Base-by-base conservation (phyloP, 805 yeast species). In the Metschnikowia gruessii region DNA sequence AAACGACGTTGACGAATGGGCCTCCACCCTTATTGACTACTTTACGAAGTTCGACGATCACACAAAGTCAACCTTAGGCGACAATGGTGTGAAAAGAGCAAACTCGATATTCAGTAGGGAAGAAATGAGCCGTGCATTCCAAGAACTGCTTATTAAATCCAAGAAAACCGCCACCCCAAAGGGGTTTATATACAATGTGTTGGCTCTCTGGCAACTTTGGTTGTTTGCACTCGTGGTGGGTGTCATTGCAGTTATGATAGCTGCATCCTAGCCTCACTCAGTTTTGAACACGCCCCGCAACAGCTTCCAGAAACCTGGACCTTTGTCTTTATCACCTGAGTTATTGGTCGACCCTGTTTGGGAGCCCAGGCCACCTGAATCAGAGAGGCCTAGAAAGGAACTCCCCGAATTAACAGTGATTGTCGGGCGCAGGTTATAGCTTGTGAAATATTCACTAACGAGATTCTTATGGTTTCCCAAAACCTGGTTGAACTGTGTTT, bases 1-100 rank as follows among this genome's bases (percentile, higher is more conserved):
- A 1, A 72, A 75, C 36, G 69, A 74, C 2, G 55, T 52, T 11
- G 62, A 63, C 4, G 61, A 65, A 37, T 86, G 95, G 95, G 68
- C 80, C 3, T 57, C 69, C 15, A 76, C 75, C 2, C 61, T 85
- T 54, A 59, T 63, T 17, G 64, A 70, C 15, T 72, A 74, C 15
- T 66, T 69, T 37, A 44, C 54, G 11, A 52, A 69, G 4, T 50
- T 60, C 33, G 50, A 55, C 10, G 30, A 40, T 10, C 46, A 43
- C 1, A 48, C 55, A 2, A 65, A 62, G 42, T n/a, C 11, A 2
- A 37, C 35, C 12, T 37, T 72, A 56, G 70, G 75, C 29, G 49
- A 60, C 13, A 70, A 70, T 43, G 77, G 76, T 3, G 49, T 58
- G 33, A 37, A 55, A 3, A 57, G 79, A 40, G 79, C 72, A 2